A percentile compares a stretch with the other conserved stretches of the same genome.
phyloP scores from a whole-genome alignment of 768 basidiomycete genomes.

The Clitopilus passeckerianus region DNA sequence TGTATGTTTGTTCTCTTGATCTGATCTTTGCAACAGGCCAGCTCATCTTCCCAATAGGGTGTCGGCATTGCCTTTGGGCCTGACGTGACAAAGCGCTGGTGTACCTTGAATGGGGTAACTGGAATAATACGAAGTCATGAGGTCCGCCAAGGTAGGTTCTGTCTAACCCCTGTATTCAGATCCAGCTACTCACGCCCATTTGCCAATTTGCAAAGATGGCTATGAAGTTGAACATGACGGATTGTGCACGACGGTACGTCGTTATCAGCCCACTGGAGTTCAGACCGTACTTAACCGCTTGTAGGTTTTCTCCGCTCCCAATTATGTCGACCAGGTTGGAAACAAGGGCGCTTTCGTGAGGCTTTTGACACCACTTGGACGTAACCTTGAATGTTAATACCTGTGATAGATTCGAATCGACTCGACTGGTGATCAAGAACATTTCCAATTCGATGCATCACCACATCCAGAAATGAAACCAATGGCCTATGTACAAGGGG shows the following conservation, averaged over 20 bases:
- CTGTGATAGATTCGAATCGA: constrained; percentile 74
- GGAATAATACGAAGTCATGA: constrained; percentile 95
- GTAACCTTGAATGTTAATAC: background rate
- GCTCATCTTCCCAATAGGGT: constrained; percentile 47
- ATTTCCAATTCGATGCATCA: constrained; percentile 79
- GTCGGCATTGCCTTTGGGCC: constrained; percentile 96
- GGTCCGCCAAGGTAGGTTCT: constrained; percentile 75
- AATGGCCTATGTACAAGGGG: constrained; percentile 82
- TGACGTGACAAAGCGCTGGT: constrained; percentile 89
- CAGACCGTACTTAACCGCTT: constrained; percentile 11
- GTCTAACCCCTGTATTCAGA: background rate
- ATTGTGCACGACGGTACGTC: constrained; percentile 80
- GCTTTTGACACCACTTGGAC: constrained; percentile 8
- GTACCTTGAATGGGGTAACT: constrained; percentile 78
- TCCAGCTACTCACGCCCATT: constrained; percentile 1
- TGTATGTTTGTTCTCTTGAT: constrained; percentile 35
- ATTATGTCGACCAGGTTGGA: constrained; percentile 88
- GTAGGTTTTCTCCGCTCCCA: constrained; percentile 91
- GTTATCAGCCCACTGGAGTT: constrained; percentile 1
- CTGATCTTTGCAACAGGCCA: constrained; percentile 3
- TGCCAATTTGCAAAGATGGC: constrained; percentile 51
- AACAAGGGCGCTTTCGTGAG: constrained; percentile 91
- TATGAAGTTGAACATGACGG: constrained; percentile 95
- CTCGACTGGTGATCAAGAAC: constrained; percentile 64
- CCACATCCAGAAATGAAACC: constrained; percentile 89